Conservation (phyloP, 2,329 filamentous ascomycete species). For the Trichoderma atrobrunneum region DNA sequence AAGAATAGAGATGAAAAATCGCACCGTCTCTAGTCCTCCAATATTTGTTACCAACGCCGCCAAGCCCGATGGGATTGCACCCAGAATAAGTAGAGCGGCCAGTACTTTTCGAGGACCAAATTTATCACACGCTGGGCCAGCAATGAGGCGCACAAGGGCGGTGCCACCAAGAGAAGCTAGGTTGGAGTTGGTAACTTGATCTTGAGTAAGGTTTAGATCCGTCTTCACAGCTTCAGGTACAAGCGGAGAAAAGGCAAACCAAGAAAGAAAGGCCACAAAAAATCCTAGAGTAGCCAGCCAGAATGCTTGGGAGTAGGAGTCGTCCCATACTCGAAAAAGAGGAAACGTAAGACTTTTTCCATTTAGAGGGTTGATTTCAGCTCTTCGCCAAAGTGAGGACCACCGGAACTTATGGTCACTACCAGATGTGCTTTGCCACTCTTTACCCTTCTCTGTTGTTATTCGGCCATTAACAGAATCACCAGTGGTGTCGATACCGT, state of each 20-base stretch:
- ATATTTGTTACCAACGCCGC: conserved; percentile 69
- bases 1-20: conserved; percentile 79
- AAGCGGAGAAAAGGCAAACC: conserved; percentile 82
- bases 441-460: neutral
- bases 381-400: neutral
- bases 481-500: neutral
- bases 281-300: conserved; percentile 1
- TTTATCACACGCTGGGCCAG: conserved; percentile 80
- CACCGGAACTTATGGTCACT: neutral
- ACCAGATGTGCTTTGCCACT: neutral
- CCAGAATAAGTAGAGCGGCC: conserved; percentile 70
- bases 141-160: conserved; percentile 71
- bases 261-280: conserved; percentile 20
- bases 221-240: conserved; percentile 74
- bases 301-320: neutral
- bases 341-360: conserved; percentile 5
- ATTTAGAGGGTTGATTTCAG: conserved; percentile 4
- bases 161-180: conserved; percentile 72
- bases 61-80: conserved; percentile 76
- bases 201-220: conserved; percentile 68
- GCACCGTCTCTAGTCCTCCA: conserved; percentile 63
- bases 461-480: neutral
- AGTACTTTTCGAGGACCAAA: conserved; percentile 81
- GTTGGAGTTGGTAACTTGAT: conserved; percentile 83
- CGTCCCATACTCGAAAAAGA: neutral